Evolutionary conservation across 1,284 basidiomycete genomes (phyloP).

Genomic region (Ceratobasidium sp.): DNA sequence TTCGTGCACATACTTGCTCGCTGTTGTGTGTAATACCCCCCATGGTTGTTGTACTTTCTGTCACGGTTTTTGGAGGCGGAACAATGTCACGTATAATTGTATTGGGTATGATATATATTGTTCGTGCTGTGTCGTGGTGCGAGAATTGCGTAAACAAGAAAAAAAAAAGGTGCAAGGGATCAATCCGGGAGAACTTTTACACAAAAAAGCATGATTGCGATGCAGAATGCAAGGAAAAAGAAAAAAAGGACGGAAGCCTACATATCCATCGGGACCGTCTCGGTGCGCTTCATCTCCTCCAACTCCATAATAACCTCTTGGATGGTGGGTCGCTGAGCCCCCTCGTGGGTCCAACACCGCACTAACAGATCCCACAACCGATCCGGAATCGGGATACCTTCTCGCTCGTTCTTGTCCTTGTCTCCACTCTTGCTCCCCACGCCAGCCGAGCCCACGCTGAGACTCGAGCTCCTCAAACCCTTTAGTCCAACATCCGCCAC

Average conservation of each 20-base stretch:
- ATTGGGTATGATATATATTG: background rate
- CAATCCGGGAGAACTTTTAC: background rate
- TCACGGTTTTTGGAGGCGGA: background rate
- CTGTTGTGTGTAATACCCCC: slow-evolving; percentile 41
- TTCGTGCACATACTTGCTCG: slow-evolving; percentile 18
- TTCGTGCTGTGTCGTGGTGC: background rate
- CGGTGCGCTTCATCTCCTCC: slow-evolving; percentile 22
- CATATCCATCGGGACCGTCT: slow-evolving; percentile 7
- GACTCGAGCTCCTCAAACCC: too few relatives aligned
- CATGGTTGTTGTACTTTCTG: slow-evolving; percentile 23
- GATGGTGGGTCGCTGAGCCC: slow-evolving; percentile 41
- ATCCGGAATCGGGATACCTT: slow-evolving; percentile 34
- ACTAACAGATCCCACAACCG: slow-evolving; percentile 43
- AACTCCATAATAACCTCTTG: slow-evolving; percentile 39
- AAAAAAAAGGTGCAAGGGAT: background rate
- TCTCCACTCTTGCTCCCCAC: too few relatives aligned
- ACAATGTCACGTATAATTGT: slow-evolving; percentile 14
- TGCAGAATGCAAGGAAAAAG: background rate
- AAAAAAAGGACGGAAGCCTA: background rate
- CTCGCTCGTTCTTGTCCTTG: slow-evolving; percentile 29
- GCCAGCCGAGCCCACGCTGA: too few relatives aligned
- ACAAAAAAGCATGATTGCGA: background rate
- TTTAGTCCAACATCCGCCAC: too few relatives aligned
- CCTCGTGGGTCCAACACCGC: slow-evolving; percentile 35
- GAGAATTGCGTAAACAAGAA: background rate